Conservation (phyloP, 1,284 basidiomycete genomes). For the Ceratobasidium sp. region DNA sequence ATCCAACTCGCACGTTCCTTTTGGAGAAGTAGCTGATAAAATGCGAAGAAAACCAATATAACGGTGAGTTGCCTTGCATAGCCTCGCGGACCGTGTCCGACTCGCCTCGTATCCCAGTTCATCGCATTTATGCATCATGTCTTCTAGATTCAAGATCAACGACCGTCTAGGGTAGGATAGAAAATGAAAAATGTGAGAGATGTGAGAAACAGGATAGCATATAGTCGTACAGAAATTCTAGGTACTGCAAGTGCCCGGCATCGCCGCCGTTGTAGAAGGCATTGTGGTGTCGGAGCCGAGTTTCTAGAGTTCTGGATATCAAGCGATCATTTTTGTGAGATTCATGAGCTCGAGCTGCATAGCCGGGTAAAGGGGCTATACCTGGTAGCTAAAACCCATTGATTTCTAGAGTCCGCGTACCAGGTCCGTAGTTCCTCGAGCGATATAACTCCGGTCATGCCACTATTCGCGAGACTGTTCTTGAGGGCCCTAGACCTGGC, state of each 20-base stretch:
- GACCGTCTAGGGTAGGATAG: constrained; percentile 24
- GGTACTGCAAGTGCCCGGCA: constrained; percentile 36
- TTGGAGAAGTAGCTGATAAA: constrained; percentile 27
- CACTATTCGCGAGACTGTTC: neutral
- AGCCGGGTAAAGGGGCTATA: neutral
- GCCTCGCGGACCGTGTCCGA: neutral
- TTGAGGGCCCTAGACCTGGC: constrained; percentile 24
- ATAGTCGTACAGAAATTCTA: constrained; percentile 34
- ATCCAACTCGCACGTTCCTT: constrained; percentile 33
- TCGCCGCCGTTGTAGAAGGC: constrained; percentile 34
- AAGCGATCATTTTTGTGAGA: too few relatives aligned
- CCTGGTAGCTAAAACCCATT: constrained; percentile 37
- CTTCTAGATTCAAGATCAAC: constrained; percentile 21
- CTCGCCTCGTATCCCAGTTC: constrained; percentile 36
- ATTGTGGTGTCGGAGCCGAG: constrained; percentile 31
- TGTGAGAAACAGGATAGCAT: neutral
- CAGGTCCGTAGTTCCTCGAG: constrained; percentile 27
- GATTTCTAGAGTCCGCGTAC: constrained; percentile 29
- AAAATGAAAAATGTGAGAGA: constrained; percentile 12
- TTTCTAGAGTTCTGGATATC: constrained; percentile 16
- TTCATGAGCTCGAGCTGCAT: neutral
- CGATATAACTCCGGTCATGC: neutral
- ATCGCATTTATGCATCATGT: constrained; percentile 37
- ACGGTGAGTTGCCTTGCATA: neutral
- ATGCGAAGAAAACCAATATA: neutral